Conservation (phyloP, 2,329 filamentous ascomycete species). For the Ceratocystis cubensis region DNA sequence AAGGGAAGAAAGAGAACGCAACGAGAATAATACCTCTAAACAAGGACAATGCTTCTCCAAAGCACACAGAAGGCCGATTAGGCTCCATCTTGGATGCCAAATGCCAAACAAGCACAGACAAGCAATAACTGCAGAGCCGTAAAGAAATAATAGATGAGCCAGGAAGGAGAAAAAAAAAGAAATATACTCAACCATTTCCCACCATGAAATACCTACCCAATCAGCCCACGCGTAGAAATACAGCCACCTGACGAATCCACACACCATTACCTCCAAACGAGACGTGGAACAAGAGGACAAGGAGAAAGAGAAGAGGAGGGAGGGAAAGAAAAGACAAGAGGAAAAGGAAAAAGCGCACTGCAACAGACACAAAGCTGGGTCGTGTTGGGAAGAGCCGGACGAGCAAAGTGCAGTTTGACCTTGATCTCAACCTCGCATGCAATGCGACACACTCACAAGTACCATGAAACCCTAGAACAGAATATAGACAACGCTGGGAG, state of each 20-base stretch:
- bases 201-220: conserved; percentile 10
- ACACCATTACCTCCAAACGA: conserved; percentile 13
- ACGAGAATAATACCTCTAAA: background rate
- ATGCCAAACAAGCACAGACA: background rate
- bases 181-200: conserved; percentile 23
- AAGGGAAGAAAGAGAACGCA: background rate
- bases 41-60: background rate
- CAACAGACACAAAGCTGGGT: background rate
- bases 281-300: conserved; percentile 22
- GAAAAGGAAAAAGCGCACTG: conserved; percentile 24
- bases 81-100: no score
- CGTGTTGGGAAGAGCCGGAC: background rate
- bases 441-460: background rate
- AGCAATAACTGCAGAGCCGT: background rate
- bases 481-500: no score
- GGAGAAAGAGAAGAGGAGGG: conserved; percentile 9
- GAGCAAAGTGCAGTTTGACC: background rate
- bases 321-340: no score
- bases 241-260: conserved; percentile 12
- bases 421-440: no score
- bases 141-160: conserved; percentile 22
- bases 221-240: conserved; percentile 14
- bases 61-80: background rate
- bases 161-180: conserved; percentile 27
- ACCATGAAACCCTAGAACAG: no score